phyloP scores from a whole-genome alignment of 352 stramenopile species.

The Pythium apleroticum region DNA sequence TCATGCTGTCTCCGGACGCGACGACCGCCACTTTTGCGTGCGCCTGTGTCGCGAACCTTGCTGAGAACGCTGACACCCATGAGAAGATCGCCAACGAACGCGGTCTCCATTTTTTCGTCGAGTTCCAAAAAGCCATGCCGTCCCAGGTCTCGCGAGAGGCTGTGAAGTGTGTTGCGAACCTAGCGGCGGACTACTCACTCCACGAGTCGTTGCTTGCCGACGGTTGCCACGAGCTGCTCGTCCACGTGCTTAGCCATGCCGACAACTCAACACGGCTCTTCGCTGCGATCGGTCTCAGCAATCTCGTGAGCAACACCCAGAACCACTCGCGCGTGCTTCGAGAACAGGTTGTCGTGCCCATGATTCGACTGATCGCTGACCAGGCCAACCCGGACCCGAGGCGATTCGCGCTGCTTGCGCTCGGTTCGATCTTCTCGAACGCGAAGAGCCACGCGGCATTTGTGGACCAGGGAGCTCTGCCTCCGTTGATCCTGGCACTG shows the following conservation, averaged over 20 bases:
- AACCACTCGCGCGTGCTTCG: conserved; percentile 78
- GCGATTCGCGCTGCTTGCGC: conserved; percentile 79
- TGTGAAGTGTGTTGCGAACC: conserved; percentile 74
- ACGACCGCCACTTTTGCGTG: conserved; percentile 69
- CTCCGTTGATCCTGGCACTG: conserved; percentile 70
- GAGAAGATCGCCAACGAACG: conserved; percentile 68
- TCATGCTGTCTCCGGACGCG: conserved; percentile 85
- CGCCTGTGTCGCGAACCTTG: conserved; percentile 90
- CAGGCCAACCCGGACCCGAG: conserved; percentile 43
- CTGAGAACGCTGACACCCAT: conserved; percentile 91
- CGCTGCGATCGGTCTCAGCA: conserved; percentile 87
- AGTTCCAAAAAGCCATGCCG: conserved; percentile 46
- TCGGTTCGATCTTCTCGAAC: conserved; percentile 84
- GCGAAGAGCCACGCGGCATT: conserved; percentile 65
- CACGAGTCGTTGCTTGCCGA: conserved; percentile 84
- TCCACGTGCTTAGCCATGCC: conserved; percentile 52
- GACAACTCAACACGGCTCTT: conserved; percentile 84
- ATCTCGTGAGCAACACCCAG: conserved; percentile 85
- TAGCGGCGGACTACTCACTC: conserved; percentile 81
- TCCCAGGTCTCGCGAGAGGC: conserved; percentile 53
- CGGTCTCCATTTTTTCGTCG: conserved; percentile 76
- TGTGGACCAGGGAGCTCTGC: conserved; percentile 66
- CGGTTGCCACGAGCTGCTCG: conserved; percentile 80
- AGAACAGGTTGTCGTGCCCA: conserved; percentile 51
- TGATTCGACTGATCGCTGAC: conserved; percentile 59